phyloP scores from a whole-genome alignment of 306 rosid genomes.

The Aeschynomene evenia region DNA sequence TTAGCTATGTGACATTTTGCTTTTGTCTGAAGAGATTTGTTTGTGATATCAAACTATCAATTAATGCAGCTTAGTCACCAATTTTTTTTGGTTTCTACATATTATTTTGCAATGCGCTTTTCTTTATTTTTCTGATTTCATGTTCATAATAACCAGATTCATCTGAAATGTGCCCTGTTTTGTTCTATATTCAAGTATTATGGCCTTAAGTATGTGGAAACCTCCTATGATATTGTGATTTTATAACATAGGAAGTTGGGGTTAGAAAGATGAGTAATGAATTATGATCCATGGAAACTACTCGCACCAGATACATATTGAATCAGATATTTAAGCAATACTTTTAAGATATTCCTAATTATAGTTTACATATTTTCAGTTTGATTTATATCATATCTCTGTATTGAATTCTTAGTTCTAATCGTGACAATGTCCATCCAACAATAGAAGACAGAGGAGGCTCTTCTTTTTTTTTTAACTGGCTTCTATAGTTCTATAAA shows the following conservation, averaged over 20 bases:
- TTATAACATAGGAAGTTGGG: neutral
- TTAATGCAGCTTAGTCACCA: conserved; percentile 33
- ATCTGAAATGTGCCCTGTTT: neutral
- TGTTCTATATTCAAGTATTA: neutral
- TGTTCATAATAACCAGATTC: neutral
- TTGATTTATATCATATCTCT: no score
- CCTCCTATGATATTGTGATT: neutral
- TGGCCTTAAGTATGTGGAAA: neutral
- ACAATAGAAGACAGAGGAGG: no score
- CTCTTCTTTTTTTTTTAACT: no score
- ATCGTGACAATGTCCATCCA: no score
- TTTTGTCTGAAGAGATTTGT: neutral
- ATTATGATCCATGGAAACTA: no score
- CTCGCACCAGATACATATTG: no score
- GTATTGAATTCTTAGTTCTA: no score
- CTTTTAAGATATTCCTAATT: no score
- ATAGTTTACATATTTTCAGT: no score
- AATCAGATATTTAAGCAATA: no score
- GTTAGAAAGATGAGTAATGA: neutral
- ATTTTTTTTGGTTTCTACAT: conserved; percentile 23
- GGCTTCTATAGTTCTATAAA: no score
- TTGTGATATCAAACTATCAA: conserved; percentile 5
- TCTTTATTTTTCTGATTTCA: no score
- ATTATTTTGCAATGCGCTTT: neutral
- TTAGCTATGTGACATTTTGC: conserved; percentile 25